Evolutionary conservation across 169 alveolate genomes (phyloP), one percentile per base, ranked within the genome.

Genomic region (Cryptosporidium viatorum): DNA sequence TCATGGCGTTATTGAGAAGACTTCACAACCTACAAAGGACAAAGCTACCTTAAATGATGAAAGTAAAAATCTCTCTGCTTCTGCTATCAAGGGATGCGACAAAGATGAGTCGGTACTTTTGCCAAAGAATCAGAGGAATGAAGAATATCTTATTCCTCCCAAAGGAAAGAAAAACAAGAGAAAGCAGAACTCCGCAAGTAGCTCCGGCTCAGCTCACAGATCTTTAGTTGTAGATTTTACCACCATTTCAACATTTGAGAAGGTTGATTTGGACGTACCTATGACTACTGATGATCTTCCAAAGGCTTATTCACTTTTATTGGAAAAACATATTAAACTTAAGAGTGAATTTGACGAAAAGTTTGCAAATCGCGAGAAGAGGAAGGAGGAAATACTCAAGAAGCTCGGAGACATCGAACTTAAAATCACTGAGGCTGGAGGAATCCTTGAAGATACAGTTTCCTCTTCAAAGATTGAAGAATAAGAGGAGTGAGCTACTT

Each of bases 241-340:
- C n/a, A 80, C 80, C 2, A 80, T 80, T 12, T 59, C 89, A 16
- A 80, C 89, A 0, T 80, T 80, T 62, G 75, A 80, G 37, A 65
- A 80, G n/a, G 75, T 80, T 69, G 68, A 80, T 21, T 80, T 80
- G 68, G 89, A 80, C n/a, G 75, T 65, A 12, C 89, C 89, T 12
- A 37, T 80, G 62, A 80, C 89, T 26, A 50, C 41, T n/a, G 89
- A 80, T 0, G 89, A 80, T 16, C 48, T 80, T 16, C 89, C 89
- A 2, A 80, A 65, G 65, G 73, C 69, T 26, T 52, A 62, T 41
- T 62, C 73, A 26, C 74, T 62, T 7, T 37, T 80, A 26, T 23
- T 62, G 48, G 89, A 80, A 12, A 80, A 80, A 26, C 75, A 80
- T 26, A 69, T 65, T 14, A 62, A 62, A 23, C 62, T 80, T 9